Conservation (phyloP, 441 rosid genomes). For the Euphorbia celastroides region DNA sequence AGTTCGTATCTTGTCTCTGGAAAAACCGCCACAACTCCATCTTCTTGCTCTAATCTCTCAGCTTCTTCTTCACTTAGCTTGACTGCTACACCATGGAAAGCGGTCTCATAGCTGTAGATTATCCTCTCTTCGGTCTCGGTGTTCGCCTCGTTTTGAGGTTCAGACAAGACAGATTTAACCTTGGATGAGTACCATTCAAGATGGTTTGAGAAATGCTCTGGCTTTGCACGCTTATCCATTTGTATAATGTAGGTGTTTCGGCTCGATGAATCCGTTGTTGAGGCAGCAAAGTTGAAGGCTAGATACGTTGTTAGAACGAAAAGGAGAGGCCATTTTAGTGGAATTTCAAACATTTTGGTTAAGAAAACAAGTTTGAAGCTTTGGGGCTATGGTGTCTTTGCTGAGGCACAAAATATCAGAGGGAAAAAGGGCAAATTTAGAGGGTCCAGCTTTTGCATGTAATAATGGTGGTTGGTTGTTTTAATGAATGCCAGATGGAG, state of each 20-base stretch:
- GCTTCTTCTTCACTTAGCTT: conserved; percentile 53
- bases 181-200: conserved; percentile 74
- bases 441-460: conserved; percentile 14
- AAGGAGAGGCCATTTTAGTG: conserved; percentile 37
- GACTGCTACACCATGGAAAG: conserved; percentile 79
- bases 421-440: conserved; percentile 11
- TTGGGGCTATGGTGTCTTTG: not conserved
- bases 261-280: conserved; percentile 16
- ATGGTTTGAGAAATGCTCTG: conserved; percentile 46
- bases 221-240: conserved; percentile 81
- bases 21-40: conserved; percentile 60
- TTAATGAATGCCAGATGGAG: conserved; percentile 28
- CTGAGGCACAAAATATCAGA: conserved; percentile 23
- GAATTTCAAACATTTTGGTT: conserved; percentile 31
- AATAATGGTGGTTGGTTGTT: conserved; percentile 33
- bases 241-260: conserved; percentile 72
- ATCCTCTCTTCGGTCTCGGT: conserved; percentile 39
- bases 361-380: conserved; percentile 4
- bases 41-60: conserved; percentile 40
- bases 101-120: conserved; percentile 63
- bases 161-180: conserved; percentile 40
- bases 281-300: conserved; percentile 25
- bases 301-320: conserved; percentile 29
- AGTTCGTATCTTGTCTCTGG: conserved; percentile 66
- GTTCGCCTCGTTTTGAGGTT: conserved; percentile 21